phyloP scores from a whole-genome alignment of 1,284 basidiomycete species.

The Ceratobasidium papillatum region DNA sequence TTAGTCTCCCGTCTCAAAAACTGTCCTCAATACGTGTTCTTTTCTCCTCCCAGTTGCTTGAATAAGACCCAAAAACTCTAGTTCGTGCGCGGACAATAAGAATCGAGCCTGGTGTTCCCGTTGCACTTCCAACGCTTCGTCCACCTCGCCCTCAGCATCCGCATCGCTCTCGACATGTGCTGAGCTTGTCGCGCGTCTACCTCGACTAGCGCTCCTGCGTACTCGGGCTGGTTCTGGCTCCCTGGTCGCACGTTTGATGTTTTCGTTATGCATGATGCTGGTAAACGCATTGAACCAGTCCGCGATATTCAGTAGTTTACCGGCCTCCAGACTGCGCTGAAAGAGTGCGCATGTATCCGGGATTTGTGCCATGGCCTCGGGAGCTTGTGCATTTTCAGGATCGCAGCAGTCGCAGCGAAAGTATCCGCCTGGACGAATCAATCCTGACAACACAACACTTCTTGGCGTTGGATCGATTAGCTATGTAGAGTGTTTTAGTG shows the following conservation, averaged over 20 bases:
- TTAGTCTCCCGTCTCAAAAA: constrained; percentile 59
- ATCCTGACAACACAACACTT: constrained; percentile 23
- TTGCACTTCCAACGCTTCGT: constrained; percentile 61
- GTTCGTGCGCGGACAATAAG: constrained; percentile 76
- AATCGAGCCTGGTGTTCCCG: constrained; percentile 76
- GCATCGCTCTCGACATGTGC: constrained; percentile 49
- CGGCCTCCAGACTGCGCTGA: constrained; percentile 74
- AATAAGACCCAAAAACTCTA: constrained; percentile 79
- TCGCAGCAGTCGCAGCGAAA: constrained; percentile 34
- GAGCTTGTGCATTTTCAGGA: constrained; percentile 14
- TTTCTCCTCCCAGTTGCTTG: constrained; percentile 78
- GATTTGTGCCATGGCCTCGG: constrained; percentile 21
- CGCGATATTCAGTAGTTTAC: constrained; percentile 79
- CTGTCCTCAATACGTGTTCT: constrained; percentile 74
- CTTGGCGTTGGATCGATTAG: constrained; percentile 29
- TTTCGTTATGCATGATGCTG: constrained; percentile 57
- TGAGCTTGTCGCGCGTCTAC: constrained; percentile 43
- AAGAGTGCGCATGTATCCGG: constrained; percentile 80
- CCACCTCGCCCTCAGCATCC: constrained; percentile 54
- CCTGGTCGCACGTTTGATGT: constrained; percentile 57
- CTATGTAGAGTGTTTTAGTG: constrained; percentile 5
- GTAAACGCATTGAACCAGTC: constrained; percentile 82
- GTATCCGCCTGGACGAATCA: constrained; percentile 31
- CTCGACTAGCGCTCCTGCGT: constrained; percentile 41
- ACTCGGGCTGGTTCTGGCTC: constrained; percentile 4